Conservation (phyloP, 495 filamentous ascomycete genomes). For the Penicillium psychrofluorescens region DNA sequence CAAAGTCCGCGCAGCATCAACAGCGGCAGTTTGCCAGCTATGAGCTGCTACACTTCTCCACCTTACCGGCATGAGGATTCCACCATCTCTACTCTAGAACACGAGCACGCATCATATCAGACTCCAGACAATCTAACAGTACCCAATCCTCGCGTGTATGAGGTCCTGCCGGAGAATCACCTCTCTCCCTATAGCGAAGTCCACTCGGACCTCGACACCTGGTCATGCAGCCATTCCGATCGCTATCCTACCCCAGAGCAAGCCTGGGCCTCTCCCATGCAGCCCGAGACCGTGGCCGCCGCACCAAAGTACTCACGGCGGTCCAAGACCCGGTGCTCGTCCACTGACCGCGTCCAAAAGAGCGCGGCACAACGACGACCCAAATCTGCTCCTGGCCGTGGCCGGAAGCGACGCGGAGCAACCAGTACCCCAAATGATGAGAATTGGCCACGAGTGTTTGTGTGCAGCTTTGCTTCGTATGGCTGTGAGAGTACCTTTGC, state of each 20-base stretch:
- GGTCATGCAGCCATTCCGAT: conserved; percentile 11
- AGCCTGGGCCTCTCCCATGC: conserved; percentile 3
- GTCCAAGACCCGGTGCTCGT: conserved; percentile 1
- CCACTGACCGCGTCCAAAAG: conserved; percentile 5
- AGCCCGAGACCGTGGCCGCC: neutral
- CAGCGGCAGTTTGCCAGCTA: conserved; percentile 7
- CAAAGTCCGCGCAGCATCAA: conserved; percentile 16
- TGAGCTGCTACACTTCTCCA: conserved; percentile 16
- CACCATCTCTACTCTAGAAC: neutral
- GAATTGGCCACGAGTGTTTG: conserved; percentile 56
- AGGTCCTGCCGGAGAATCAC: conserved; percentile 1
- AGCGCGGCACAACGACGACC: neutral
- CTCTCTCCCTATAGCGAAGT: conserved; percentile 2
- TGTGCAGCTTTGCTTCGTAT: conserved; percentile 75
- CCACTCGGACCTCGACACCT: conserved; percentile 6
- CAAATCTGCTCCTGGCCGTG: conserved; percentile 6
- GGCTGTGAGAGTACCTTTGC: conserved; percentile 81
- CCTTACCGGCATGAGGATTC: conserved; percentile 16
- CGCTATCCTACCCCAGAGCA: conserved; percentile 12
- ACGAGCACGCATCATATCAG: conserved; percentile 8
- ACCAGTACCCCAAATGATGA: conserved; percentile 10
- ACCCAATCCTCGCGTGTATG: neutral
- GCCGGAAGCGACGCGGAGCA: conserved; percentile 1
- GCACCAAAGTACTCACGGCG: neutral
- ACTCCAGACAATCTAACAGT: conserved; percentile 10